phyloP scores from a whole-genome alignment of 2,329 filamentous ascomycete species.

The Aureobasidium mangrovei region DNA sequence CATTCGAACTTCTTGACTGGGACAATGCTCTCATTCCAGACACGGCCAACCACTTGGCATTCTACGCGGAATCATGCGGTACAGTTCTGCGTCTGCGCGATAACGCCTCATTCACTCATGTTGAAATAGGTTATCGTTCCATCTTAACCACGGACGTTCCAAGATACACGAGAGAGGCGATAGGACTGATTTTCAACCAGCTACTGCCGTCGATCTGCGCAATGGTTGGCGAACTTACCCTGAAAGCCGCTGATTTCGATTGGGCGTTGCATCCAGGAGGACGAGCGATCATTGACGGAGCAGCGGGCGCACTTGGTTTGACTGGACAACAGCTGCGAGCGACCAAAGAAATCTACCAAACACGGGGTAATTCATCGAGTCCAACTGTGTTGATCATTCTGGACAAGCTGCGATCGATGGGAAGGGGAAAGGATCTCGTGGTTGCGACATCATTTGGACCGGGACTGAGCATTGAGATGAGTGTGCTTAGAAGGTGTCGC shows the following conservation, averaged over 20 bases:
- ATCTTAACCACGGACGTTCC: not conserved
- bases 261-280: conserved; percentile 68
- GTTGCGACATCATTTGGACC: not conserved
- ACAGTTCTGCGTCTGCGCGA: not conserved
- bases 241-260: conserved; percentile 46
- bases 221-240: no score
- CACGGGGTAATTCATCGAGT: conserved; percentile 58
- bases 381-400: conserved; percentile 62
- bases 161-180: not conserved
- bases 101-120: not conserved
- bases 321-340: conserved; percentile 57
- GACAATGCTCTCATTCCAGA: not conserved
- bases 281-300: conserved; percentile 55
- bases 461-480: not conserved
- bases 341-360: conserved; percentile 60
- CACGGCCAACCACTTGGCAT: not conserved
- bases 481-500: not conserved
- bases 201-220: not conserved
- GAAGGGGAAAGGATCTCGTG: not conserved
- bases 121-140: not conserved
- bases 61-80: not conserved
- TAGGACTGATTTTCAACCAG: not conserved
- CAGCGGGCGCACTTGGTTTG: conserved; percentile 50
- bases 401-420: conserved; percentile 42
- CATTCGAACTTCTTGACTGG: not conserved